These are phyloP conservation scores for Nadsonia starkeyi-henricii DNA, from an alignment of 1,139 yeast genomes.

Conservation along the genomic window DNA sequence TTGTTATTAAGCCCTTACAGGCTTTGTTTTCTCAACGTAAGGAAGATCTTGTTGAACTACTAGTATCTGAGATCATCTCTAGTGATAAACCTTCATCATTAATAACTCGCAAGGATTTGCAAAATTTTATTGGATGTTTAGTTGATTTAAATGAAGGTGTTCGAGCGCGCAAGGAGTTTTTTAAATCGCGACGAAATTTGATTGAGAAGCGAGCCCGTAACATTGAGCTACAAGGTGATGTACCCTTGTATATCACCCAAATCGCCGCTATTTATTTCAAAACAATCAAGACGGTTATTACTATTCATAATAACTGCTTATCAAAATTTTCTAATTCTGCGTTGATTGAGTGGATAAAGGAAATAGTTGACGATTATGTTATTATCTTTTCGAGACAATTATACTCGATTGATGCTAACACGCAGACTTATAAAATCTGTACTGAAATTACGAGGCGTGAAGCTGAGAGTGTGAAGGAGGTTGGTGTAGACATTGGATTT, in stretches of 20 bases:
- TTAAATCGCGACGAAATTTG: slow-evolving; percentile 32
- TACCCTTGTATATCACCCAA: slow-evolving; percentile 42
- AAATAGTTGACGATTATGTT: slow-evolving; percentile 49
- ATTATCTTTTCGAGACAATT: slow-evolving; percentile 51
- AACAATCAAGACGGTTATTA: slow-evolving; percentile 34
- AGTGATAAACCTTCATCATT: slow-evolving; percentile 21
- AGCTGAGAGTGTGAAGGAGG: slow-evolving; percentile 43
- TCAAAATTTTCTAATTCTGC: slow-evolving; percentile 24
- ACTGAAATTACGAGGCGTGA: slow-evolving; percentile 43
- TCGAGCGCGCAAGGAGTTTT: slow-evolving; percentile 34
- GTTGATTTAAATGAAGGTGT: slow-evolving; percentile 30
- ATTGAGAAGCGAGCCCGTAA: slow-evolving; percentile 33
- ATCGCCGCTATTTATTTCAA: slow-evolving; percentile 48
- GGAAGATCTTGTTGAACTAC: slow-evolving; percentile 15
- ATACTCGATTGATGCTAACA: slow-evolving; percentile 42
- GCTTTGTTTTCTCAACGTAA: slow-evolving; percentile 19
- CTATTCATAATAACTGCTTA: slow-evolving; percentile 33
- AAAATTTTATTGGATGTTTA: slow-evolving; percentile 13
- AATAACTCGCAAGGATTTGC: slow-evolving; percentile 24
- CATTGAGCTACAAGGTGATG: slow-evolving; percentile 42
- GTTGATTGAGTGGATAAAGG: slow-evolving; percentile 56
- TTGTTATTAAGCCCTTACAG: slow-evolving; percentile 1
- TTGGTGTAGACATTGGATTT: slow-evolving; percentile 64
- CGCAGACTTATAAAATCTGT: slow-evolving; percentile 37
- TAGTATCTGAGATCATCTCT: slow-evolving; percentile 23